Evolutionary conservation across 2,329 filamentous ascomycete genomes (phyloP), one percentile per base, ranked within the genome.

Genomic region (Colletotrichum camelliae): DNA sequence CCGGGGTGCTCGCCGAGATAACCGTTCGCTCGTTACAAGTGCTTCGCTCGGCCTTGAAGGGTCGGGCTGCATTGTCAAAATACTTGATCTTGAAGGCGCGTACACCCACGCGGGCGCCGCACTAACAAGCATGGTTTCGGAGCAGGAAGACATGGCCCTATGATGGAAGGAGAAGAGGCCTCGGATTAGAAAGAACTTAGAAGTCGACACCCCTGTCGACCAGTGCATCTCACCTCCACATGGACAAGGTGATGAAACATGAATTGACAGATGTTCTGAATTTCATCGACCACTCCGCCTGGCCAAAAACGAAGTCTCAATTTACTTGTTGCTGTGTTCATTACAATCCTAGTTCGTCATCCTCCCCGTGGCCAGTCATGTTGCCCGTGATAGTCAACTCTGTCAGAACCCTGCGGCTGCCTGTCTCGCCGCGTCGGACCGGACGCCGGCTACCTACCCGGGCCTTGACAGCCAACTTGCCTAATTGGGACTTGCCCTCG

Each of bases 341-440:
- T 72, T 55, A 72, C 18, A 72, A 48, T 24, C 74, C 74, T 33
- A 76, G 70, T 29, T 76, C 74, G 18, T 76, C 74, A 24, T 76
- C 74, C 24, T 75, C 68, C 48, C 64, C 70, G 18, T 48, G 65
- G 35, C 64, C 74, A 33, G 43, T 66, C 27, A 58, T 12, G 37
- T 58, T 60, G 65, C 29, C 27, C n/a, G 31, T n/a, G 10, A 39
- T 29, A 33, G 35, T 27, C 62, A 75, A 37, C 13, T 60, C 58
- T 10, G 29, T 43, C 65, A 76, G 29, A 52, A 57, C 58, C 58
- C 52, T 69, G 18, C 70, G 65, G 24, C 70, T 37, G 8, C 64
- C 65, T 21, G 35, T 65, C 58, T 74, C 33, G 55, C 70, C 58
- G 55, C 57, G 62, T 55, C 70, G 70, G 57, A 39, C 24, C 60